Evolutionary conservation across 306 rosid species (phyloP).

Genomic region (Vachellia collinsii): DNA sequence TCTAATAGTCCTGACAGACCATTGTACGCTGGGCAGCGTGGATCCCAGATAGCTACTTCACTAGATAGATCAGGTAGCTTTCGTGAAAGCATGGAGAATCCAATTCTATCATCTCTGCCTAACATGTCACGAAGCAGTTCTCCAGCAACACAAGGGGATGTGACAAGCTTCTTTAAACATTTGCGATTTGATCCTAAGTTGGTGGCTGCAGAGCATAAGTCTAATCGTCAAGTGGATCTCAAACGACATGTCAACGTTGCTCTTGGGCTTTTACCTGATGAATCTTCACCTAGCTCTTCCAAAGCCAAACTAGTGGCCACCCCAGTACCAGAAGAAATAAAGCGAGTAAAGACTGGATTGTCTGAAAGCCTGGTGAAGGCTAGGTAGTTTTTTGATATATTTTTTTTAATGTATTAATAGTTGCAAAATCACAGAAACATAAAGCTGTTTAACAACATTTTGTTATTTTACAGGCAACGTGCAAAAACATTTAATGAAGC

Average conservation of each 20-base stretch:
- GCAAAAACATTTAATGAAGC: conserved; percentile 75
- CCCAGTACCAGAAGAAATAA: conserved; percentile 75
- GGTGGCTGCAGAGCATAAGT: conserved; percentile 75
- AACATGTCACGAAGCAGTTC: conserved; percentile 84
- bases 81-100: conserved; percentile 85
- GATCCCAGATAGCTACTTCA: conserved; percentile 83
- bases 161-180: conserved; percentile 62
- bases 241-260: conserved; percentile 66
- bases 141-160: conserved; percentile 67
- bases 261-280: conserved; percentile 78
- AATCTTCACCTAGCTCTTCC: conserved; percentile 78
- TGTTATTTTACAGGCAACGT: conserved; percentile 74
- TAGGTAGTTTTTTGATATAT: conserved; percentile 65
- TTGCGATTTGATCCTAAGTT: conserved; percentile 74
- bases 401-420: conserved; percentile 34
- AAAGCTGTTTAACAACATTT: conserved; percentile 43
- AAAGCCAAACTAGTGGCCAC: conserved; percentile 75
- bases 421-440: conserved; percentile 39
- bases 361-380: conserved; percentile 65
- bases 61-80: conserved; percentile 91
- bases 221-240: conserved; percentile 70
- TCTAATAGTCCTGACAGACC: conserved; percentile 93
- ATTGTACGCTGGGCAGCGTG: conserved; percentile 87
- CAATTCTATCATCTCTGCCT: conserved; percentile 82
- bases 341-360: conserved; percentile 63